Evolutionary conservation across 805 yeast genomes (phyloP).

Genomic region (Hanseniaspora occidentalis): DNA sequence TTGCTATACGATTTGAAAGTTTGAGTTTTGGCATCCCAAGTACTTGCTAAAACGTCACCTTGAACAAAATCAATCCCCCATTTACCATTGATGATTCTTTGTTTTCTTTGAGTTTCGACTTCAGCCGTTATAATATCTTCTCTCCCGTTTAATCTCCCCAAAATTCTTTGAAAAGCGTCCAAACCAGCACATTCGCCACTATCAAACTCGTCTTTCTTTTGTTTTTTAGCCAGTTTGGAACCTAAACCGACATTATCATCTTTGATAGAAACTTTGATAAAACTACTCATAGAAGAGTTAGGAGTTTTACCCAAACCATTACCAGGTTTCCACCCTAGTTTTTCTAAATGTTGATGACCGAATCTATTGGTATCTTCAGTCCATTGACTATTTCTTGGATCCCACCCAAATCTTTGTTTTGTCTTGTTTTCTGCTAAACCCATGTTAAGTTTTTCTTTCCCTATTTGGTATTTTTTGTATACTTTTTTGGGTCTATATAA

Average conservation of each 20-base stretch:
- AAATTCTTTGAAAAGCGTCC: conserved; percentile 82
- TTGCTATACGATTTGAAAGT: conserved; percentile 21
- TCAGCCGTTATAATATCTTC: conserved; percentile 54
- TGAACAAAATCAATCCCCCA: conserved; percentile 82
- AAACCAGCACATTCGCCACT: conserved; percentile 81
- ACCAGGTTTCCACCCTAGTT: conserved; percentile 90
- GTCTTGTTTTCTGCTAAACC: conserved; percentile 72
- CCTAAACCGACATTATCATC: conserved; percentile 83
- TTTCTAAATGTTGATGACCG: conserved; percentile 76
- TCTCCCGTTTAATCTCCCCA: conserved; percentile 83
- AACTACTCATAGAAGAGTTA: conserved; percentile 54
- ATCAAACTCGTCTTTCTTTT: conserved; percentile 55
- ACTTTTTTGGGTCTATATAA: background rate
- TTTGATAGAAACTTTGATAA: conserved; percentile 54
- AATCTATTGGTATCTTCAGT: conserved; percentile 72
- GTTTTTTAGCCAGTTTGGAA: conserved; percentile 52
- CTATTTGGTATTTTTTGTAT: background rate
- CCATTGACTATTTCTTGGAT: conserved; percentile 93
- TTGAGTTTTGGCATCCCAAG: conserved; percentile 59
- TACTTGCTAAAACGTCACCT: conserved; percentile 73
- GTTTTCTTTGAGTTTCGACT: conserved; percentile 54
- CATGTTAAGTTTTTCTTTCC: conserved; percentile 29
- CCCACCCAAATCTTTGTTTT: conserved; percentile 78
- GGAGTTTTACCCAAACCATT: conserved; percentile 65
- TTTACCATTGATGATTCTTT: conserved; percentile 65